Percentiles rank a stretch among this genome's conserved stretches.
Evolutionary conservation across 2,329 filamentous ascomycete species (phyloP).

Genomic region (Teratosphaeriaceae sp.): DNA sequence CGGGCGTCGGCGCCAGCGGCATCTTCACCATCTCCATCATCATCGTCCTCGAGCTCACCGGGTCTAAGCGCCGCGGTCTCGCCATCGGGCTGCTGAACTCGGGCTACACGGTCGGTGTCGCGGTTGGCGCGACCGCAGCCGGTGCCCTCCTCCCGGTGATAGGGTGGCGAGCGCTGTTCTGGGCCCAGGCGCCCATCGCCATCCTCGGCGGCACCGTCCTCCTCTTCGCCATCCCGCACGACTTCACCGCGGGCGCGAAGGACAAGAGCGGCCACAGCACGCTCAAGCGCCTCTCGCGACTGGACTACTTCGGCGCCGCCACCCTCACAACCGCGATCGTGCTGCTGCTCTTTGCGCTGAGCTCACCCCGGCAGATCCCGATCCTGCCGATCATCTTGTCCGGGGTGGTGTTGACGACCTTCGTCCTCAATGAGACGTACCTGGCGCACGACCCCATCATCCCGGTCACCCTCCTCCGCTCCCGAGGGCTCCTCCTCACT

Average conservation of each 20-base stretch:
- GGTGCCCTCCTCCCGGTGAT: constrained; percentile 56
- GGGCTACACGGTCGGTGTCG: constrained; percentile 64
- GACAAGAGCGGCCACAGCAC: constrained; percentile 33
- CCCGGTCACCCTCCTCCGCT: constrained; percentile 62
- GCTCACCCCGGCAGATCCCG: constrained; percentile 55
- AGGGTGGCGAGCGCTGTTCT: constrained; percentile 72
- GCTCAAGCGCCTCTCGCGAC: constrained; percentile 50
- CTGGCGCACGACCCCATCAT: constrained; percentile 66
- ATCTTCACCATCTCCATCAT: constrained; percentile 69
- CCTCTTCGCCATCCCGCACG: constrained; percentile 57
- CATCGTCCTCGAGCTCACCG: constrained; percentile 66
- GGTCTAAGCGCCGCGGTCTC: constrained; percentile 60
- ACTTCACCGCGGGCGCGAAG: constrained; percentile 27
- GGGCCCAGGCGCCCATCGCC: constrained; percentile 60
- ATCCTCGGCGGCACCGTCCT: constrained; percentile 56
- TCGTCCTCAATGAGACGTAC: constrained; percentile 56
- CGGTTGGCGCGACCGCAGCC: constrained; percentile 63
- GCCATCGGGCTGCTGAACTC: constrained; percentile 69
- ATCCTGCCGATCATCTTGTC: constrained; percentile 56
- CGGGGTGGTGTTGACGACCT: constrained; percentile 49
- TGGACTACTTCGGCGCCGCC: constrained; percentile 69
- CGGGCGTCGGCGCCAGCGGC: constrained; percentile 64
- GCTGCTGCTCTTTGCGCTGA: constrained; percentile 65
- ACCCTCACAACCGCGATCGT: constrained; percentile 60
- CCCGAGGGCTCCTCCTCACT: constrained; percentile 63